Conservation (phyloP, 805 yeast genomes). For the Kluyveromyces starmeri region DNA sequence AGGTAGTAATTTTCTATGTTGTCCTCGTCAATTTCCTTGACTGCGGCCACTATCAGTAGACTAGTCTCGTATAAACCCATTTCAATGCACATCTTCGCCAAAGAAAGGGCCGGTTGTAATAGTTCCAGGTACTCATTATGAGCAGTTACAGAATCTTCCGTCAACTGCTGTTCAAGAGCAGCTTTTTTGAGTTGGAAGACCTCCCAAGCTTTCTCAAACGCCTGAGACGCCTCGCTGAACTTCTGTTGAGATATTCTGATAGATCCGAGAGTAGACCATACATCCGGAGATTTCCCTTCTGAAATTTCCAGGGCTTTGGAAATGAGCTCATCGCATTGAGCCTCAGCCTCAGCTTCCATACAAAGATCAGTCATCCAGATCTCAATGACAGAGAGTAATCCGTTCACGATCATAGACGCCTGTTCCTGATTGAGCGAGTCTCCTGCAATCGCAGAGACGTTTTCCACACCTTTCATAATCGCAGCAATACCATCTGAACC, state of each 20-base stretch:
- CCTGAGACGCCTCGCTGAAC: slow-evolving; percentile 60
- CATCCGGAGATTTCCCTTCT: slow-evolving; percentile 54
- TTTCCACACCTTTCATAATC: slow-evolving; percentile 53
- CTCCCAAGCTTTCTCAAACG: slow-evolving; percentile 64
- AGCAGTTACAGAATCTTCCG: slow-evolving; percentile 24
- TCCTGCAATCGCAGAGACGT: slow-evolving; percentile 19
- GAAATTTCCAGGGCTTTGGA: slow-evolving; percentile 54
- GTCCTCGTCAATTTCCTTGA: slow-evolving; percentile 76
- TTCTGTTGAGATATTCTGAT: slow-evolving; percentile 83
- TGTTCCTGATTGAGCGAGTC: slow-evolving; percentile 31
- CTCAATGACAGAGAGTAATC: slow-evolving; percentile 78
- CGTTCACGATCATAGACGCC: slow-evolving; percentile 59
- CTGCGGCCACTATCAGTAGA: slow-evolving; percentile 50
- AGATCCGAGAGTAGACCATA: slow-evolving; percentile 75
- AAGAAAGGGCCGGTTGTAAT: slow-evolving; percentile 62
- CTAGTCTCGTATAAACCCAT: slow-evolving; percentile 62
- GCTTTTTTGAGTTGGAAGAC: slow-evolving; percentile 48
- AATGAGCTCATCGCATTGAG: slow-evolving; percentile 64
- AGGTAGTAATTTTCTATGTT: slow-evolving; percentile 74
- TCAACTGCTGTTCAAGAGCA: slow-evolving; percentile 35
- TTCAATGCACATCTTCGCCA: slow-evolving; percentile 72
- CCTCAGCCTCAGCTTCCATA: slow-evolving; percentile 86
- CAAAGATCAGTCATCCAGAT: slow-evolving; percentile 97
- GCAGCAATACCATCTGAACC: slow-evolving; percentile 62
- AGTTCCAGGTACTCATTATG: slow-evolving; percentile 49